These are phyloP conservation scores for Pythium dissimile DNA, from an alignment of 352 stramenopile genomes.

Conservation along the genomic window DNA sequence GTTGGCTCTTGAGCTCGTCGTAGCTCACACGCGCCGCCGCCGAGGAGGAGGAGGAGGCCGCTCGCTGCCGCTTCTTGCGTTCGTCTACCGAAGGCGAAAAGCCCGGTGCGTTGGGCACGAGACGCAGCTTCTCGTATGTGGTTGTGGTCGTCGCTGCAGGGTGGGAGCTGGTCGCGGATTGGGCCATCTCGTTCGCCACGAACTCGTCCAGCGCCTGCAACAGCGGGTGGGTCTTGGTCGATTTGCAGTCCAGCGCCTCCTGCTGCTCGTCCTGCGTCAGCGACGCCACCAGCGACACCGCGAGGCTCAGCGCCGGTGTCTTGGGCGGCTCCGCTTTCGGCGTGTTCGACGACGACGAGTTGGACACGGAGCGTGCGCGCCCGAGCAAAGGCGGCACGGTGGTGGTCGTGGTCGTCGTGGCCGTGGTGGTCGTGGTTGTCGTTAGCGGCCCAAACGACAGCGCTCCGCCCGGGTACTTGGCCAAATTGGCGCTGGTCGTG, in stretches of 20 bases:
- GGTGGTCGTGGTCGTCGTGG: background rate
- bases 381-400: background rate
- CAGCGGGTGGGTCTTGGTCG: constrained; percentile 59
- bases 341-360: background rate
- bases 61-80: constrained; percentile 4
- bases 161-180: background rate
- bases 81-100: constrained; percentile 18
- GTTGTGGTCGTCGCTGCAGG: background rate
- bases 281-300: constrained; percentile 65
- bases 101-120: constrained; percentile 8
- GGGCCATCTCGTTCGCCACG: constrained; percentile 43
- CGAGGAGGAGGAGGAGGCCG: background rate
- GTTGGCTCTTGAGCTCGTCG: constrained; percentile 8
- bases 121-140: background rate
- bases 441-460: constrained; percentile 1
- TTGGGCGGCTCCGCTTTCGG: constrained; percentile 2
- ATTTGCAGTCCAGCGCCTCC: constrained; percentile 54
- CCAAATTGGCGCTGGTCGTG: background rate
- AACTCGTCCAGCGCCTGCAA: constrained; percentile 65
- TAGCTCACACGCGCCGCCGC: background rate
- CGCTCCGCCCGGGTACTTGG: background rate
- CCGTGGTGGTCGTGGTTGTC: background rate
- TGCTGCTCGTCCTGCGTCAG: constrained; percentile 71
- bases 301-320: constrained; percentile 51
- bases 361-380: background rate